These are phyloP conservation scores for Pyrenophora graminea DNA, from an alignment of 2,329 filamentous ascomycete species.

Conservation along the genomic window DNA sequence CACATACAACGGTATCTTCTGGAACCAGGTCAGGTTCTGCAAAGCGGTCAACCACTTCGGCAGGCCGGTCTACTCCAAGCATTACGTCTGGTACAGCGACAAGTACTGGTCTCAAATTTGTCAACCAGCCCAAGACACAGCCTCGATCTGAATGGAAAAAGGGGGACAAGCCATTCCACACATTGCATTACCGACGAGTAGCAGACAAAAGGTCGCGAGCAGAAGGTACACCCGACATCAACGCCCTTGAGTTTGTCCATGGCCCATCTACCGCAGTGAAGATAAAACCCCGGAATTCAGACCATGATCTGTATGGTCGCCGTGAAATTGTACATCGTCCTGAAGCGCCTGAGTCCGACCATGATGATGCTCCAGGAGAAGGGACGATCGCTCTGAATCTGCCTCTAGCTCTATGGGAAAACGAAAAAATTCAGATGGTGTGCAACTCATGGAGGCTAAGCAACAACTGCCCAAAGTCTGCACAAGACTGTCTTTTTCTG, in stretches of 20 bases:
- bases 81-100: conserved; percentile 2
- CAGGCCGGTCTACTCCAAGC: neutral
- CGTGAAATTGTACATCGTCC: conserved; percentile 27
- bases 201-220: conserved; percentile 28
- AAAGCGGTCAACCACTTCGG: neutral
- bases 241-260: conserved; percentile 32
- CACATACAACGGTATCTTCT: neutral
- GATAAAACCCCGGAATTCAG: neutral
- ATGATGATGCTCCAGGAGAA: conserved; percentile 8
- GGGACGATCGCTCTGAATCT: neutral
- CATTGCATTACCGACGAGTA: conserved; percentile 16
- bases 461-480: conserved; percentile 22
- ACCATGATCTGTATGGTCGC: conserved; percentile 29
- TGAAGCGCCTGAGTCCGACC: conserved; percentile 12
- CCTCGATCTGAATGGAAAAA: conserved; percentile 19
- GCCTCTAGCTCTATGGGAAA: conserved; percentile 27
- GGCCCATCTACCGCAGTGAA: conserved; percentile 10
- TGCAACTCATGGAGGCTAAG: conserved; percentile 37
- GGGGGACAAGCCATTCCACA: conserved; percentile 22
- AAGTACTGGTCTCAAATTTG: conserved; percentile 27
- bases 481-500: conserved; percentile 31
- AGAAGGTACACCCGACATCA: conserved; percentile 34
- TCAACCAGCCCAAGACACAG: conserved; percentile 27
- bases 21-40: neutral
- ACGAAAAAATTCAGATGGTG: conserved; percentile 33